phyloP scores from a whole-genome alignment of 495 filamentous ascomycete genomes.

The Lophium mytilinum region DNA sequence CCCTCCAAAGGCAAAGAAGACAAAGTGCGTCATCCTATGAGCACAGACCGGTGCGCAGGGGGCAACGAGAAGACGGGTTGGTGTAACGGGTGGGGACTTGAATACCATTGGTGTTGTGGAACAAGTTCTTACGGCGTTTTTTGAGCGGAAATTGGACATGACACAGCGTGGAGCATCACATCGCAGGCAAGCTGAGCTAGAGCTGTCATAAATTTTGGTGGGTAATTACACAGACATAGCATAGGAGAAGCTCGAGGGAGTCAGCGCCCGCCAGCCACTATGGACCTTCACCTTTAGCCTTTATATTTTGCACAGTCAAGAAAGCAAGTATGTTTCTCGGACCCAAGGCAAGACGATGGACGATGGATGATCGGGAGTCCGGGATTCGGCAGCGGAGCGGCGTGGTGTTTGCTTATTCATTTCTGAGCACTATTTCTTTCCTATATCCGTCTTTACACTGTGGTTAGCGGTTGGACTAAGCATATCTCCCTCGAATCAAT shows the following conservation, averaged over 20 bases:
- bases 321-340: too few species aligned
- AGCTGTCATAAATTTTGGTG: not conserved
- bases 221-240: not conserved
- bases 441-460: not conserved
- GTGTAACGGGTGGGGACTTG: constrained; percentile 12
- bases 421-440: not conserved
- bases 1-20: constrained; percentile 52
- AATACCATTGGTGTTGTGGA: constrained; percentile 9
- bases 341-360: too few species aligned
- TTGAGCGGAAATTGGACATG: not conserved
- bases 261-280: too few species aligned
- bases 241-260: too few species aligned
- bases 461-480: constrained; percentile 5
- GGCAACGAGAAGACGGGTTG: constrained; percentile 1
- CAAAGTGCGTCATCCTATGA: constrained; percentile 75
- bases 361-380: too few species aligned
- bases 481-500: constrained; percentile 5
- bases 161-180: not conserved
- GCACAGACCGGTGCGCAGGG: not conserved
- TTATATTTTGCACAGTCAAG: too few species aligned
- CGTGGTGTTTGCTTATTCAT: not conserved
- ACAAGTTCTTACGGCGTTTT: constrained; percentile 1
- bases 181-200: not conserved
- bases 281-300: too few species aligned
- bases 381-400: too few species aligned